Base-by-base conservation (phyloP, 2,329 filamentous ascomycete genomes). In the Ophiostoma angusticollis region DNA sequence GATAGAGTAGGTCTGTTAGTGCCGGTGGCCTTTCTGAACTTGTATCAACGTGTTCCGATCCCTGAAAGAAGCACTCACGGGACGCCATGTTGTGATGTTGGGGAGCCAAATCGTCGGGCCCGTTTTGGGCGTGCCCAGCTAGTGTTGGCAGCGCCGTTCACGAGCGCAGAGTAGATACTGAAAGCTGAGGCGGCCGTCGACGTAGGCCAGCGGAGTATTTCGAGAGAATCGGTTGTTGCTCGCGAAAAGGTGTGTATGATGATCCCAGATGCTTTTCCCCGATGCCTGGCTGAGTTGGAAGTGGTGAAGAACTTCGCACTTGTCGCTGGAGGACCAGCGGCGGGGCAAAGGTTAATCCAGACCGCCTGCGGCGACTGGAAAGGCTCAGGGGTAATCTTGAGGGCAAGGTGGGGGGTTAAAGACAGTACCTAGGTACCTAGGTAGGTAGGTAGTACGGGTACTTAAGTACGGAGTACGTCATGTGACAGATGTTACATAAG, bases 291-390 rank as follows among this genome's bases (percentile, higher is more conserved):
- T 24, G 11, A 24, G 23, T 6, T 24, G 23, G 23, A 11, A 25
- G 17, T 29, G 39, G 35, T 18, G 25, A 27, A 23, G 19, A 31
- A 19, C 25, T 37, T 22, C 29, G 34, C 27, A n/a, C 23, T 21
- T 31, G 7, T 24, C 23, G 23, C n/a, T n/a, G n/a, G n/a, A n/a
- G n/a, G n/a, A n/a, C n/a, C n/a, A 35, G 6, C 36, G 25, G 46
- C 44, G 44, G 46, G 46, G 46, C 40, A 45, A 43, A 32, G 40
- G 40, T 46, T 48, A 40, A 42, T 47, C 46, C 46, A 46, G 42
- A 36, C 46, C 39, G 40, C 41, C 40, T 35, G 12, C 21, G 19
- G 21, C 19, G 25, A 35, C n/a, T n/a, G n/a, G n/a, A n/a, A n/a
- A n/a, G n/a, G 40, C 35, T 39, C 35, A 42, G 40, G 40, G 35